These are phyloP conservation scores for Metroxylon sagu DNA, from an alignment of 176 grass and related monocot genomes.

Conservation along the genomic window DNA sequence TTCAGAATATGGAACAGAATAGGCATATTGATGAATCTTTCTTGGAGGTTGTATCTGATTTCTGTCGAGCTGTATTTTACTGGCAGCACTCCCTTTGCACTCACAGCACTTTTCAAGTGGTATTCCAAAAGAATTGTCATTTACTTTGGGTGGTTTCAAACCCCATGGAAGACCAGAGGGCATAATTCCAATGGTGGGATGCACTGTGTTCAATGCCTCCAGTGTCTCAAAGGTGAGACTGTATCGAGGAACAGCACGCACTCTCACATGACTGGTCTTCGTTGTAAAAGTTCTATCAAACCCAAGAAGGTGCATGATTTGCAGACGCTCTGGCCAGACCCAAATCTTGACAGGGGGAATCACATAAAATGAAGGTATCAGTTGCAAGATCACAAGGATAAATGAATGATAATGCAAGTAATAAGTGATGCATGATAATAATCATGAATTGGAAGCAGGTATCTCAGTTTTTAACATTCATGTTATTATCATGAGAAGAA, in stretches of 20 bases:
- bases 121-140: slow-evolving; percentile 2
- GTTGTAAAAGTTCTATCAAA: slow-evolving; percentile 75
- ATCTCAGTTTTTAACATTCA: too few species aligned
- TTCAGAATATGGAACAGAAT: slow-evolving; percentile 64
- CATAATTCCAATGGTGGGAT: slow-evolving; percentile 75
- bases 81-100: slow-evolving; percentile 6
- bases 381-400: not conserved
- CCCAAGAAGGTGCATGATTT: slow-evolving; percentile 68
- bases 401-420: not conserved
- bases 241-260: slow-evolving; percentile 75
- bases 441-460: too few species aligned
- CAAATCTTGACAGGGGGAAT: slow-evolving; percentile 42
- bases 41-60: slow-evolving; percentile 34
- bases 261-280: slow-evolving; percentile 49
- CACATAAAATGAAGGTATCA: not conserved
- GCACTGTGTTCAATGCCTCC: slow-evolving; percentile 67
- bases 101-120: slow-evolving; percentile 18
- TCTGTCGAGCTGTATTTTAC: slow-evolving; percentile 9
- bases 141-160: slow-evolving; percentile 6
- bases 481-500: too few species aligned
- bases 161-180: slow-evolving; percentile 61
- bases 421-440: too few species aligned
- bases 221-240: slow-evolving; percentile 55
- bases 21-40: slow-evolving; percentile 51
- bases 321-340: slow-evolving; percentile 84